Evolutionary conservation across 345 rosid species (phyloP).

Genomic region (Dimocarpus longan): DNA sequence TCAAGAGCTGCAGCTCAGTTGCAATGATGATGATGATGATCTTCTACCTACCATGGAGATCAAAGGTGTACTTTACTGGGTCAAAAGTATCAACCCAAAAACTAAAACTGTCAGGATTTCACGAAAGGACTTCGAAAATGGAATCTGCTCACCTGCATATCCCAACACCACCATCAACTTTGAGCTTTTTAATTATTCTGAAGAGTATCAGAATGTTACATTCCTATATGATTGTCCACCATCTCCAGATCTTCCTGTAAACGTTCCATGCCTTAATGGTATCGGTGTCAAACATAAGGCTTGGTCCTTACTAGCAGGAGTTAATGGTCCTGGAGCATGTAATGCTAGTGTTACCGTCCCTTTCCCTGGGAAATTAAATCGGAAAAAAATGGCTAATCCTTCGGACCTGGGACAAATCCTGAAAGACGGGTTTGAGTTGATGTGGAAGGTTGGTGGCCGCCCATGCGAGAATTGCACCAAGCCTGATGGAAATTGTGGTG

Average conservation of each 20-base stretch:
- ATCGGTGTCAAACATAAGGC: background rate
- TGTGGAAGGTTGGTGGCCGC: conserved; percentile 17
- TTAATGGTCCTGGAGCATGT: background rate
- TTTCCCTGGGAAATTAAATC: background rate
- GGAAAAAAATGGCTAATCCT: background rate
- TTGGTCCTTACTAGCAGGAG: background rate
- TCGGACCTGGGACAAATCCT: background rate
- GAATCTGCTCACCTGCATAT: conserved; percentile 17
- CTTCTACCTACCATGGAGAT: conserved; percentile 1
- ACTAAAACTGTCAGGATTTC: conserved; percentile 24
- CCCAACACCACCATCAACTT: conserved; percentile 20
- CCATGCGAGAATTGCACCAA: conserved; percentile 17
- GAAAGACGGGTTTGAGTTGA: conserved; percentile 36
- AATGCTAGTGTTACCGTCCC: background rate
- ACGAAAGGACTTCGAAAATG: conserved; percentile 18
- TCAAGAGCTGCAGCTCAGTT: conserved; percentile 35
- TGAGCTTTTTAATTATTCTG: background rate
- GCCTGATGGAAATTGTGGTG: conserved; percentile 27
- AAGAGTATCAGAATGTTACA: conserved; percentile 18
- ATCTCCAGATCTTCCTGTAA: background rate
- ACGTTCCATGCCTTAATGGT: background rate
- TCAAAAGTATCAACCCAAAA: conserved; percentile 8
- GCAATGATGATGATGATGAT: conserved; percentile 4
- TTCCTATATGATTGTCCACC: conserved; percentile 16
- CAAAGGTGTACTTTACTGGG: conserved; percentile 22